Evolutionary conservation across 805 yeast genomes (phyloP), one percentile per base, ranked within the genome.

Genomic region (Kuraishia piskuri): DNA sequence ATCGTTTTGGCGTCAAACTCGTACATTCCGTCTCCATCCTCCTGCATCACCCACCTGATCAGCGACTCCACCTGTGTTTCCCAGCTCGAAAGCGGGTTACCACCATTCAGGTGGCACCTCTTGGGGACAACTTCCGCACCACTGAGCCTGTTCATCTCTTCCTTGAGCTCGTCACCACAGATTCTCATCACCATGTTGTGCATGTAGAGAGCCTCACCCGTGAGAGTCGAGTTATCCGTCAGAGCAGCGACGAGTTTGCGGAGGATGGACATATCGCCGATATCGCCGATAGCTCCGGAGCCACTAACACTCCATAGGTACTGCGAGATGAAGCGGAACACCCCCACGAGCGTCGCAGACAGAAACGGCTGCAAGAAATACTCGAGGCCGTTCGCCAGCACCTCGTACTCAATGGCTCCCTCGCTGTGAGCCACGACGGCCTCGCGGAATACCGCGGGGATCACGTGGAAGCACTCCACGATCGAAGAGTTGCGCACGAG

Each of bases 351-450:
- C 21, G 52, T 50, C 7, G 78, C 72, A 1, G 87, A 72, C 58
- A 92, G 72, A 57, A 88, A 87, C 2, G 89, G 86, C 61, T 91
- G 96, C 48, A 87, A 73, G 59, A 92, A 86, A 61, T 91, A 90
- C 61, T 91, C 97, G 37, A 92, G 72, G 0, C 97, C 97, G 53
- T 87, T 88, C 50, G 75, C 76, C 46, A 90, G 71, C 3, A 82
- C 77, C 3, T 83, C 84, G 9, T 76, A 64, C 57, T 82, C 85
- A 2, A 88, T 73, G 14, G 80, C 68, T 1, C 79, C 80, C 22
- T 75, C 67, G 22, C 77, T 76, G 50, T 80, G 73, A 0, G 95
- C 88, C 17, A 75, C 64, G 12, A 88, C 72, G 0, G 89, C 84
- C 63, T 89, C 91, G 56, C 82, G 83, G 61, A 89, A 81, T 24